Base-by-base conservation (phyloP, 2,329 filamentous ascomycete species). In the Lecanicillium sp. region DNA sequence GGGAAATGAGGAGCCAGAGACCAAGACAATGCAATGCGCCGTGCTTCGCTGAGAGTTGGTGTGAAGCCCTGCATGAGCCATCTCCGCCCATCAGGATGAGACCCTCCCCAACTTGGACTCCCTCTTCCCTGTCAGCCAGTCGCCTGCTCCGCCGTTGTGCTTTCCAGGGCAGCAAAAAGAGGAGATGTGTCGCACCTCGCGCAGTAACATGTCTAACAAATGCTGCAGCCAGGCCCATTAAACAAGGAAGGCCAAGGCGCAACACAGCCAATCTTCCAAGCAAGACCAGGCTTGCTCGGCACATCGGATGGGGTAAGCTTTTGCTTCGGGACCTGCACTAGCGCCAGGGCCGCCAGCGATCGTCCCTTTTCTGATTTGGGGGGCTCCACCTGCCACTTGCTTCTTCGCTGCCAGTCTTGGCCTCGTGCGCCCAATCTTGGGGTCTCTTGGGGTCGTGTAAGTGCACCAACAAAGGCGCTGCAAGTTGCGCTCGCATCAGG, bases 1-100 rank as follows among this genome's bases (percentile, higher is more conserved):
- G 41, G 40, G 37, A 37, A 40, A 40, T 40, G 37, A 37, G 40
- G 33, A n/a, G 36, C 29, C 41, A 40, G 37, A 43, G 29, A 43
- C 36, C 39, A 31, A 36, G 37, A 37, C 33, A 35, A 22, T 22
- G 41, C 29, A 28, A 25, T 25, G 22, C 11, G 22, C 22, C 11
- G 22, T 25, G 22, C 22, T 25, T 6, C 22, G 22, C 22, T 11
- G 22, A 7, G 7, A 25, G 8, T n/a, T 19, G 32, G 15, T 34
- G 32, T 22, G 18, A 19, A 15, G 8, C 14, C 17, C 15, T 25
- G 15, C 27, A 20, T 34, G 35, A 33, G 32, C 30, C 22, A 38
- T 32, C 27, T 14, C 27, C 34, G 35, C 17, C 22, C 36, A 34
- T 36, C 36, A 42, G 22, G 22, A 7, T 25, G 22, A 25, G 6